Evolutionary conservation across 78 protist genomes (phyloP), one percentile per base, ranked within the genome.

Genomic region (Pigoraptor vietnamica): DNA sequence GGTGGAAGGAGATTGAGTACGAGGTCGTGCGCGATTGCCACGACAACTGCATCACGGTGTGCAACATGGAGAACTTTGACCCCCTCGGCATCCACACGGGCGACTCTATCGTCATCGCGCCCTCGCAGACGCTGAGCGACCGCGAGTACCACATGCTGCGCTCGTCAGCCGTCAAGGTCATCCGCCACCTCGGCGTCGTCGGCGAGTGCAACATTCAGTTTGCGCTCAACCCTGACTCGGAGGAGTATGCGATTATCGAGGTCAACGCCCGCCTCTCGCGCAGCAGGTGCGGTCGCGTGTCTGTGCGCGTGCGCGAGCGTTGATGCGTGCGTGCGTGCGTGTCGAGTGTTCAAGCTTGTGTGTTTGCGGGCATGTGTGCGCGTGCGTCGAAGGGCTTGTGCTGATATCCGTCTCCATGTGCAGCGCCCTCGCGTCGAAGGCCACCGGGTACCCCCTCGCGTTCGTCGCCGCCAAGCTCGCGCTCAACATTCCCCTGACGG

Each of bases 51-150:
- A 96, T 98, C 93, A 98, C 99, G 32, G 99, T 98, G 39, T 98
- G 99, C 95, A 98, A 98, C 96, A 98, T 98, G 99, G 99, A 98
- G 94, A 98, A 97, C 96, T 98, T 98, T 37, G 98, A 97, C 90
- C 97, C 98, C 33, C 95, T 96, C 83, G 98, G 99, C 39, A 96
- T 98, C 93, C 99, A 98, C 96, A 98, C 99, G 37, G 99, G 99
- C 91, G 99, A 98, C 79, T 96, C 98, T 37, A 98, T 98, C 87
- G 99, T 98, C 39, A 98, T 98, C 81, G 99, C 99, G 1, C 99
- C 99, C 79, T 97, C 99, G 37, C 99, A 97, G 40, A 67, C 98
- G 32, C 96, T 98, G 39, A 87, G 97, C 82, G 96, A 98, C 94
- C 38, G 91, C 55, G 99, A 98, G 91, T 98, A 98, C 96, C 96